phyloP scores from a whole-genome alignment of 2,329 filamentous ascomycete species.

The Fusarium gaditjirri region DNA sequence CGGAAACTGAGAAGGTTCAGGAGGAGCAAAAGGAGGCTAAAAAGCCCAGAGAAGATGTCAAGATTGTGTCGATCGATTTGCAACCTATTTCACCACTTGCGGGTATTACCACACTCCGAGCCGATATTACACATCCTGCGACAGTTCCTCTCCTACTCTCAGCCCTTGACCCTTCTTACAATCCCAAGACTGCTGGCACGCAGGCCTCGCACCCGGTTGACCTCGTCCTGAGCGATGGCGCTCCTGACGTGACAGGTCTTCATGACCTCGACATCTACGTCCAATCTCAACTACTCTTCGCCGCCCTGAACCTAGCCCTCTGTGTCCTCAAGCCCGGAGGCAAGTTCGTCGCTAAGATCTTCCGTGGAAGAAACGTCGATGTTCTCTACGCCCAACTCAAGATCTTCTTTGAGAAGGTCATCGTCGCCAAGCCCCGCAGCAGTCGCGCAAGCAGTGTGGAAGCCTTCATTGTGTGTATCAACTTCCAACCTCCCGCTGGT shows the following conservation, averaged over 20 bases:
- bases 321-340: constrained; percentile 93
- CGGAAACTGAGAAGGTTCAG: constrained; percentile 16
- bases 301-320: constrained; percentile 90
- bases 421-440: constrained; percentile 92
- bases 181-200: constrained; percentile 53
- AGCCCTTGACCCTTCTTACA: constrained; percentile 80
- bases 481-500: constrained; percentile 82
- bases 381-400: constrained; percentile 93
- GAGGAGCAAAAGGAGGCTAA: constrained; percentile 44
- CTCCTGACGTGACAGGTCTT: constrained; percentile 94
- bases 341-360: constrained; percentile 98
- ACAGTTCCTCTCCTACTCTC: constrained; percentile 90
- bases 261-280: constrained; percentile 99
- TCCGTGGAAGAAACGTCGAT: constrained; percentile 94
- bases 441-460: constrained; percentile 97
- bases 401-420: constrained; percentile 84
- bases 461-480: constrained; percentile 94
- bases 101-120: constrained; percentile 90
- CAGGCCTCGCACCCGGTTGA: constrained; percentile 83
- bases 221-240: constrained; percentile 93
- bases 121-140: constrained; percentile 96
- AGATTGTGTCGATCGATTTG: constrained; percentile 94
- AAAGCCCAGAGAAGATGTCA: constrained; percentile 74
- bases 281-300: constrained; percentile 93
- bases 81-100: constrained; percentile 95